Conservation (phyloP, 108 stramenopile species). For the Hondaea fermentalgiana region DNA sequence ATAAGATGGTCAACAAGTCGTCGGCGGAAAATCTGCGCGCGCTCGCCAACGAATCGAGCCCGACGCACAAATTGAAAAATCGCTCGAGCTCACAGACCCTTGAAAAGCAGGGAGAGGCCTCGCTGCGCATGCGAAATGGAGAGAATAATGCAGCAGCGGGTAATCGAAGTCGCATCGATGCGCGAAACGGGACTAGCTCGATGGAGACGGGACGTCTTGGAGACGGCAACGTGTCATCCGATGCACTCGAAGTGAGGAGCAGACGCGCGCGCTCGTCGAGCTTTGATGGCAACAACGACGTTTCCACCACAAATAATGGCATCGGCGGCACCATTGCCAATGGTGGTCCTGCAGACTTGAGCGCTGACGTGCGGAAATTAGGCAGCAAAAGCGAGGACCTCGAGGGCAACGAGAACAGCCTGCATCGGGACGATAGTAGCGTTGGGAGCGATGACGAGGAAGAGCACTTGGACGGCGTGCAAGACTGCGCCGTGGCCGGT, state of each 20-base stretch:
- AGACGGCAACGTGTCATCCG: neutral
- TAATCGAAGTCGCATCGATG: no score
- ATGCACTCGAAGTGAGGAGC: neutral
- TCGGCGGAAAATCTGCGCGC: neutral
- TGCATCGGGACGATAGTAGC: neutral
- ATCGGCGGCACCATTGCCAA: no score
- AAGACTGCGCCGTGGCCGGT: constrained; percentile 4
- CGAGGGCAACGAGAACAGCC: neutral
- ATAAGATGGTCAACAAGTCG: neutral
- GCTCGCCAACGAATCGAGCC: neutral
- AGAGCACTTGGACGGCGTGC: neutral
- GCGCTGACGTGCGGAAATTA: no score
- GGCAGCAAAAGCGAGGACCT: neutral
- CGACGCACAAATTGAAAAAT: neutral
- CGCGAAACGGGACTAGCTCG: no score
- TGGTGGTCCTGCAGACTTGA: no score
- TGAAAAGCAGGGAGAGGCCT: neutral
- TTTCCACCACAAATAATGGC: no score
- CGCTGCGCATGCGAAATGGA: neutral
- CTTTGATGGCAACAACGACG: no score
- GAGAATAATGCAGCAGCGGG: neutral
- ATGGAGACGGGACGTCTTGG: neutral
- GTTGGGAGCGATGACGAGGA: neutral
- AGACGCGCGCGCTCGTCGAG: neutral
- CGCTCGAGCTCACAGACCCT: neutral